Evolutionary conservation across 768 basidiomycete genomes (phyloP).

Genomic region (Collybia mongolica): DNA sequence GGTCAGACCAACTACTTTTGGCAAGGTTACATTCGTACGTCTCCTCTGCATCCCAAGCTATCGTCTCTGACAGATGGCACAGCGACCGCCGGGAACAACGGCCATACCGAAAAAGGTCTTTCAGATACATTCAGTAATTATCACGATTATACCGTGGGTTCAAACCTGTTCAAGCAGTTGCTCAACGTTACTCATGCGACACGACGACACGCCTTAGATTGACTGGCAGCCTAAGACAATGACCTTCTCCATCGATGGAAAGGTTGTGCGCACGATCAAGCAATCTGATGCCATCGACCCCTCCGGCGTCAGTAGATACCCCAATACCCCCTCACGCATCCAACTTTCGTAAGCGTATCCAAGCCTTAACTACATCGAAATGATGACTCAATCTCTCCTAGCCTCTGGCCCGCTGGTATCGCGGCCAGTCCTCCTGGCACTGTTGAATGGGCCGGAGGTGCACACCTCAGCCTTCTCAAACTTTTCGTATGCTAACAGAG

Average conservation of each 20-base stretch:
- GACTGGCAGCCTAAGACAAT: slow-evolving; percentile 76
- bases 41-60: neutral
- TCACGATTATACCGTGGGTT: slow-evolving; percentile 72
- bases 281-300: slow-evolving; percentile 55
- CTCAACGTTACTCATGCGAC: neutral
- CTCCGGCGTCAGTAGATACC: slow-evolving; percentile 63
- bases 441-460: slow-evolving; percentile 74
- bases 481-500: neutral
- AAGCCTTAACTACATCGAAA: neutral
- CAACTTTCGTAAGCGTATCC: slow-evolving; percentile 66
- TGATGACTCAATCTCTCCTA: slow-evolving; percentile 12
- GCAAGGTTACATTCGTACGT: slow-evolving; percentile 68
- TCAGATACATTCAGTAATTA: slow-evolving; percentile 68
- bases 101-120: slow-evolving; percentile 44
- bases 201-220: slow-evolving; percentile 43
- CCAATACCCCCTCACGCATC: slow-evolving; percentile 76
- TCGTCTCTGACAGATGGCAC: slow-evolving; percentile 1
- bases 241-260: slow-evolving; percentile 69
- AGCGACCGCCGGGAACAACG: slow-evolving; percentile 46
- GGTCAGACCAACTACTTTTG: slow-evolving; percentile 84
- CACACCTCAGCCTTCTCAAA: neutral
- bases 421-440: slow-evolving; percentile 60
- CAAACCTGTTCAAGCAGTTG: neutral
- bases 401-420: slow-evolving; percentile 85
- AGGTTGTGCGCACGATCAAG: slow-evolving; percentile 65